Evolutionary conservation across 805 yeast species (phyloP).

Genomic region (Kazachstania africana): DNA sequence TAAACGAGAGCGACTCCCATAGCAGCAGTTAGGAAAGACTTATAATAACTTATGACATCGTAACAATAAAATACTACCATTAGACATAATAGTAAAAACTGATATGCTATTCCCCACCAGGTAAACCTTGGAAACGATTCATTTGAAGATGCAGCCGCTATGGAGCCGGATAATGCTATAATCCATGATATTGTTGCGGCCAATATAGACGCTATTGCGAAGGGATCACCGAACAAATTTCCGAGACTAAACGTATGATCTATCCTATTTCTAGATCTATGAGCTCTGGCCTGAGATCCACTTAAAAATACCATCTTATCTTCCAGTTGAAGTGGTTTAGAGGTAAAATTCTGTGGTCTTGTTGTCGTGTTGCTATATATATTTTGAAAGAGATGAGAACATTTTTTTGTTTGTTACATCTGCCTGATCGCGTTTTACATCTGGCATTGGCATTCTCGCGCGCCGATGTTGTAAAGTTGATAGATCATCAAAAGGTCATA

Average conservation of each 20-base stretch:
- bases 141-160: conserved; percentile 35
- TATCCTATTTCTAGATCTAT: conserved; percentile 11
- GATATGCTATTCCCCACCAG: conserved; percentile 94
- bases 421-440: too few species aligned
- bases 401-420: too few species aligned
- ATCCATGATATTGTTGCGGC: conserved; percentile 75
- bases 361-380: too few species aligned
- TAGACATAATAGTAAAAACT: conserved; percentile 46
- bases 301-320: conserved; percentile 11
- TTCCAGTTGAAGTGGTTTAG: too few species aligned
- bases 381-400: too few species aligned
- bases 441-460: too few species aligned
- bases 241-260: conserved; percentile 27
- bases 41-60: conserved; percentile 60
- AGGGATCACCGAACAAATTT: conserved; percentile 69
- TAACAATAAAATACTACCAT: conserved; percentile 43
- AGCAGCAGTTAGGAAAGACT: conserved; percentile 32
- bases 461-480: too few species aligned
- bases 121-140: conserved; percentile 64
- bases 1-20: conserved; percentile 66
- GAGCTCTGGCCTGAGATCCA: conserved; percentile 15
- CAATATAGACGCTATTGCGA: conserved; percentile 71
- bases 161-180: conserved; percentile 78
- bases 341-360: too few species aligned
- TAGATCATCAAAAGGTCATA: too few species aligned